Evolutionary conservation across 495 filamentous ascomycete species (phyloP).

Genomic region (Aspergillus nidulans): DNA sequence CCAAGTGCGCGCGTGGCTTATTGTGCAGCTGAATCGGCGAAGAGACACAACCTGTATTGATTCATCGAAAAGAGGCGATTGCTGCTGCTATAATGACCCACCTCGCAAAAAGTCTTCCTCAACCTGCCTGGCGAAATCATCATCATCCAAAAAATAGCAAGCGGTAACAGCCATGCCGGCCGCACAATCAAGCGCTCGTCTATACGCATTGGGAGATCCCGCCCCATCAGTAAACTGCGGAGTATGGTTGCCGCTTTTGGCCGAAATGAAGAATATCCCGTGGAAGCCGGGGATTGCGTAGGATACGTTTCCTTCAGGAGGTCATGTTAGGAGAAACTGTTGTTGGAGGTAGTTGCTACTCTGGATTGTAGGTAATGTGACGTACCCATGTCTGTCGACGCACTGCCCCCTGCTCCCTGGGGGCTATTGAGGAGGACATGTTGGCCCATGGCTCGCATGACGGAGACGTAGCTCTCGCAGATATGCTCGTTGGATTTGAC

Average conservation of each 20-base stretch:
- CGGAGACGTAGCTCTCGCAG: constrained; percentile 47
- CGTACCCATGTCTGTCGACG: constrained; percentile 39
- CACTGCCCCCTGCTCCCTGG: constrained; percentile 21
- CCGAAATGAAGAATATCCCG: constrained; percentile 49
- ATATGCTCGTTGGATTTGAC: constrained; percentile 45
- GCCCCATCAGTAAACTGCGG: constrained; percentile 50
- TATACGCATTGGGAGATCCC: constrained; percentile 44
- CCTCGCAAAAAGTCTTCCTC: constrained; percentile 22
- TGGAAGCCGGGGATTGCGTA: constrained; percentile 56
- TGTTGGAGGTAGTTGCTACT: background rate
- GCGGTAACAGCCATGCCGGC: constrained; percentile 55
- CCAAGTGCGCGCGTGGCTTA: too few species aligned
- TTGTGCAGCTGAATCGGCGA: too few species aligned
- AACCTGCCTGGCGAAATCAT: constrained; percentile 29
- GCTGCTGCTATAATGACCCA: background rate
- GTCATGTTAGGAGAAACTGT: background rate
- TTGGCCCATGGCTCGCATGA: constrained; percentile 43
- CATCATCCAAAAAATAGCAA: constrained; percentile 44
- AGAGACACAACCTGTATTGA: background rate
- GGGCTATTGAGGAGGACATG: constrained; percentile 37
- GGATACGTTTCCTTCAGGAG: constrained; percentile 50
- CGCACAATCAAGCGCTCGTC: constrained; percentile 44
- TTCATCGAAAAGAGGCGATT: background rate
- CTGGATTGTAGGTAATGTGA: background rate
- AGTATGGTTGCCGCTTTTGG: constrained; percentile 50